Percentiles rank a stretch among this genome's conserved stretches.
These are phyloP conservation scores for Plasmodium adleri DNA, from an alignment of 169 alveolate genomes.

Conservation along the genomic window DNA sequence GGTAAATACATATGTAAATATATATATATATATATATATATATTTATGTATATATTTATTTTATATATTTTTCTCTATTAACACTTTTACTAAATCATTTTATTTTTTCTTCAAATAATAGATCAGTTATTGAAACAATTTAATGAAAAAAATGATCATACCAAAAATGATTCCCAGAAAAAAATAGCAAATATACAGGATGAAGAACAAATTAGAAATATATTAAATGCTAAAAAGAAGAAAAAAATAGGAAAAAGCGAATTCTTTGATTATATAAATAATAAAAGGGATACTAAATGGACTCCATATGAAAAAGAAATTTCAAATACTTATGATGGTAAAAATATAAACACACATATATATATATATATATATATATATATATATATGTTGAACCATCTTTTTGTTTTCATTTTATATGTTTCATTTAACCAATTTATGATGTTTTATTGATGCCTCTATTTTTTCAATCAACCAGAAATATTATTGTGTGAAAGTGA, in stretches of 20 bases:
- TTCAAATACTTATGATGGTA: slow-evolving; percentile 48
- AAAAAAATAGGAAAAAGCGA: background rate
- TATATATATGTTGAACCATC: no score
- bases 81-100: background rate
- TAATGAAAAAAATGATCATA: slow-evolving; percentile 62
- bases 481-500: slow-evolving; percentile 51
- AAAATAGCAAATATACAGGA: slow-evolving; percentile 1
- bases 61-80: no score
- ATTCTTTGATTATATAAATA: background rate
- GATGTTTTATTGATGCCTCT: background rate
- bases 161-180: slow-evolving; percentile 17
- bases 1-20: slow-evolving; percentile 39
- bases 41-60: no score
- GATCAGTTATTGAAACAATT: slow-evolving; percentile 66
- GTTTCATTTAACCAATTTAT: background rate
- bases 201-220: slow-evolving; percentile 21
- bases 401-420: slow-evolving; percentile 9
- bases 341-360: background rate
- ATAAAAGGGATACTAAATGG: background rate
- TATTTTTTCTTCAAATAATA: slow-evolving; percentile 1
- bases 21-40: no score
- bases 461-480: slow-evolving; percentile 3
- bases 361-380: background rate
- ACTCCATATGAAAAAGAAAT: slow-evolving; percentile 58
- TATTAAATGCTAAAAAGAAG: slow-evolving; percentile 9